Conservation (phyloP, 371 early-diverging fungal genomes). For the Mycotypha africana region DNA sequence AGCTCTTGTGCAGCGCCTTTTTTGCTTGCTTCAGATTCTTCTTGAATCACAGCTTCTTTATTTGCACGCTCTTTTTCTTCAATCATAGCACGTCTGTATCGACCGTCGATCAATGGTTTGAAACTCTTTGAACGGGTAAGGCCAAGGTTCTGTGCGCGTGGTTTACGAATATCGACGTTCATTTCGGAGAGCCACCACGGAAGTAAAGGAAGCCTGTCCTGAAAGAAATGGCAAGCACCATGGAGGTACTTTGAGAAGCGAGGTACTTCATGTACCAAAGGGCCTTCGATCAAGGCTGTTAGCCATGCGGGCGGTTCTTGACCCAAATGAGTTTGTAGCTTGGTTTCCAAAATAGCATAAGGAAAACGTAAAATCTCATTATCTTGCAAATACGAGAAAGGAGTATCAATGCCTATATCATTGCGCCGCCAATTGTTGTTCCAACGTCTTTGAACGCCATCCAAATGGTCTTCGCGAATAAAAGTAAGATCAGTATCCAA, state of each 20-base stretch:
- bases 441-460: slow-evolving; percentile 38
- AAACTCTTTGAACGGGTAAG: slow-evolving; percentile 41
- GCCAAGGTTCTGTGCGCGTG: slow-evolving; percentile 39
- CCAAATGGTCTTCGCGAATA: slow-evolving; percentile 78
- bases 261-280: slow-evolving; percentile 95
- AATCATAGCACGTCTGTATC: slow-evolving; percentile 33
- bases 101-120: slow-evolving; percentile 44
- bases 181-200: slow-evolving; percentile 51
- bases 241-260: slow-evolving; percentile 99
- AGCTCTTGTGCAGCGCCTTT: slow-evolving; percentile 2
- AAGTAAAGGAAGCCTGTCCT: slow-evolving; percentile 23
- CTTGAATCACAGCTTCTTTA: slow-evolving; percentile 10
- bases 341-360: slow-evolving; percentile 41
- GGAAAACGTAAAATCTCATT: slow-evolving; percentile 37
- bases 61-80: slow-evolving; percentile 24
- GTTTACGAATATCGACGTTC: slow-evolving; percentile 54
- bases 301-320: slow-evolving; percentile 95
- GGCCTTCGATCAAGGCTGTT: slow-evolving; percentile 76
- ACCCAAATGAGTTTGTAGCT: slow-evolving; percentile 85
- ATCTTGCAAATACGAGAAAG: slow-evolving; percentile 85
- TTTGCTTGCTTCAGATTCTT: slow-evolving; percentile 2
- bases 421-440: slow-evolving; percentile 86
- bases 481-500: slow-evolving; percentile 95
- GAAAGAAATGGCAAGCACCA: slow-evolving; percentile 63
- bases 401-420: slow-evolving; percentile 85